These are phyloP conservation scores for Cytospora mali DNA, from an alignment of 2,329 filamentous ascomycete species.

Conservation along the genomic window DNA sequence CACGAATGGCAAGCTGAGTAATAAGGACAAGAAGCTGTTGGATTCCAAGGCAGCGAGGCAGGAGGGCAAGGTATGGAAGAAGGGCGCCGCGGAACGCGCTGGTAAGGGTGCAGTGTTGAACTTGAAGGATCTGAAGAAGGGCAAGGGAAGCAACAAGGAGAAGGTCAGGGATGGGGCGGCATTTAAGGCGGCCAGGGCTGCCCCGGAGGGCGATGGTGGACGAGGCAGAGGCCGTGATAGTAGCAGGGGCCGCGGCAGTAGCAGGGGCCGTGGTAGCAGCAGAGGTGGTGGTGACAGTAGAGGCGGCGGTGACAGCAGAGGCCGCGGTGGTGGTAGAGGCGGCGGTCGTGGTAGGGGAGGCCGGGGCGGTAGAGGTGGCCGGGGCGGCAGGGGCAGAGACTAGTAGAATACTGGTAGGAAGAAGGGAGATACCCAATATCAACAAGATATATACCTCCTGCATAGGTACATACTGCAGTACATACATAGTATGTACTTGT, in stretches of 20 bases:
- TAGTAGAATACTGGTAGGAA: too few species aligned
- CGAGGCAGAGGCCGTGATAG: background rate
- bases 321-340: too few species aligned
- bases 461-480: too few species aligned
- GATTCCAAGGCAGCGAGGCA: slow-evolving; percentile 58
- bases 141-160: slow-evolving; percentile 32
- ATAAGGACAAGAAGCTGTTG: slow-evolving; percentile 65
- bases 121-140: slow-evolving; percentile 39
- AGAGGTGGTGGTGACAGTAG: background rate
- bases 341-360: too few species aligned
- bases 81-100: slow-evolving; percentile 64
- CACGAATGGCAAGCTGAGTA: slow-evolving; percentile 56
- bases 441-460: too few species aligned
- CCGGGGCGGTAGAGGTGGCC: too few species aligned
- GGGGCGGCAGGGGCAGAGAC: too few species aligned
- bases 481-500: too few species aligned
- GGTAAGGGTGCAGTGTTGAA: slow-evolving; percentile 57
- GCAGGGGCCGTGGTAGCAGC: background rate
- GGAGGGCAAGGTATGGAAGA: slow-evolving; percentile 73
- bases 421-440: too few species aligned
- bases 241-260: background rate
- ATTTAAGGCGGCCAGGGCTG: slow-evolving; percentile 22
- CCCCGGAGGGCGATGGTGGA: background rate
- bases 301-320: background rate
- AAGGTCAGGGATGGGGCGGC: slow-evolving; percentile 27